A percentile compares a stretch with the other conserved stretches of the same genome.
These are phyloP conservation scores for Candida takata DNA, from an alignment of 805 yeast genomes.

Conservation along the genomic window DNA sequence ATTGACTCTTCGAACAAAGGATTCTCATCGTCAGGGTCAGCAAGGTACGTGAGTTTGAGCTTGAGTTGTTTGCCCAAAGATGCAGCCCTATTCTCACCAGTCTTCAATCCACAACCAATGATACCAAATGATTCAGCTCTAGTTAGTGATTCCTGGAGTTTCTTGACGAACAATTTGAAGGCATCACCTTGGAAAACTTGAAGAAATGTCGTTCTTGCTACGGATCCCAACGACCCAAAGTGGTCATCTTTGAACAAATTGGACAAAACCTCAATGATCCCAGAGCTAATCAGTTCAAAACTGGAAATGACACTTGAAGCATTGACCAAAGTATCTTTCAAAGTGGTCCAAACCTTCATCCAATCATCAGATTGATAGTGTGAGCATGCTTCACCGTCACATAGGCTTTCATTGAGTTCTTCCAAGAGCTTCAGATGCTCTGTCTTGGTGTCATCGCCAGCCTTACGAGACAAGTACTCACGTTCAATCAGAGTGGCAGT, in stretches of 20 bases:
- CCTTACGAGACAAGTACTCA: slow-evolving; percentile 22
- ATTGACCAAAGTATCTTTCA: slow-evolving; percentile 29
- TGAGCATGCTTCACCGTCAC: slow-evolving; percentile 4
- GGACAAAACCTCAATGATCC: slow-evolving; percentile 42
- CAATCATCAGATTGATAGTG: slow-evolving; percentile 24
- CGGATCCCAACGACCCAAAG: slow-evolving; percentile 24
- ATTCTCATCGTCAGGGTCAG: slow-evolving; percentile 10
- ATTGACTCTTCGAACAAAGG: slow-evolving; percentile 17
- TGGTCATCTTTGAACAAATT: slow-evolving; percentile 26
- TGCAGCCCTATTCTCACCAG: slow-evolving; percentile 40
- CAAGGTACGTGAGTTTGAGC: slow-evolving; percentile 42
- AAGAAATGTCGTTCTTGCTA: slow-evolving; percentile 39
- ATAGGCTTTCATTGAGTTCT: slow-evolving; percentile 16
- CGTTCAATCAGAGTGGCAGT: slow-evolving; percentile 25
- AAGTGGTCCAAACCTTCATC: slow-evolving; percentile 31
- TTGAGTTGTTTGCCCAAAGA: slow-evolving; percentile 69
- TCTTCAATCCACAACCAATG: slow-evolving; percentile 31
- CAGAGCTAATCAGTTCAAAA: slow-evolving; percentile 68
- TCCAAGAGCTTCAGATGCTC: slow-evolving; percentile 26
- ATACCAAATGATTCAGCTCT: slow-evolving; percentile 71
- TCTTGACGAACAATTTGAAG: slow-evolving; percentile 40
- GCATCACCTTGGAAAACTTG: slow-evolving; percentile 30
- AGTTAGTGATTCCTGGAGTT: slow-evolving; percentile 66
- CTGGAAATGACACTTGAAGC: slow-evolving; percentile 44
- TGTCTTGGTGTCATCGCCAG: slow-evolving; percentile 17